Percentiles rank a stretch among this genome's conserved stretches.
phyloP scores from a whole-genome alignment of 2,329 filamentous ascomycete genomes.

The Trichoderma citrinoviride region DNA sequence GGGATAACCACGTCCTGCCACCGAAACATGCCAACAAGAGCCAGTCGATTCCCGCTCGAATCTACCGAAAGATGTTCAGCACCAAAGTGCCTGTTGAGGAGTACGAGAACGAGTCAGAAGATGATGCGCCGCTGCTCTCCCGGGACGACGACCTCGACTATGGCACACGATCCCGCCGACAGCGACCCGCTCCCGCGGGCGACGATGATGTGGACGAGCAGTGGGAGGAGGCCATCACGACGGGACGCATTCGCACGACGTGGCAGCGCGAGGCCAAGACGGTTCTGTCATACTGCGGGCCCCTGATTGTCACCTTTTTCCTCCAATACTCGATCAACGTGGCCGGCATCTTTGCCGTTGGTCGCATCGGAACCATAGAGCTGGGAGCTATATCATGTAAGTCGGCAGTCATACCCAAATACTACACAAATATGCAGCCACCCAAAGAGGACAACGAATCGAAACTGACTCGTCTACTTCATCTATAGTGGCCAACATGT shows the following conservation, averaged over 20 bases:
- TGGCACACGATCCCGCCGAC: slow-evolving; percentile 34
- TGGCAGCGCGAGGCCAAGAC: slow-evolving; percentile 90
- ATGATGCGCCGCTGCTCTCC: slow-evolving; percentile 43
- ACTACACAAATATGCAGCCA: neutral
- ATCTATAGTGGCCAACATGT: slow-evolving; percentile 60
- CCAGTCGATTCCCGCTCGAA: slow-evolving; percentile 36
- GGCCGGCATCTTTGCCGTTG: slow-evolving; percentile 74
- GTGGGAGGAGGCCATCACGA: slow-evolving; percentile 81
- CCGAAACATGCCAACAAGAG: slow-evolving; percentile 51
- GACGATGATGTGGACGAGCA: slow-evolving; percentile 63
- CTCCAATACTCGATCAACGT: slow-evolving; percentile 85
- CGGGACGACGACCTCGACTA: slow-evolving; percentile 14
- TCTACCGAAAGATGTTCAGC: slow-evolving; percentile 54
- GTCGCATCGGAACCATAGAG: slow-evolving; percentile 66
- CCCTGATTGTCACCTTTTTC: slow-evolving; percentile 68
- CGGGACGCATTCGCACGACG: slow-evolving; percentile 80
- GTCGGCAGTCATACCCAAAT: slow-evolving; percentile 20
- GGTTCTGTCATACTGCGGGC: slow-evolving; percentile 66
- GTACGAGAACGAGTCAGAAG: slow-evolving; percentile 44
- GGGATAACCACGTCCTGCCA: slow-evolving; percentile 64
- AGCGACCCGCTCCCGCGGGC: slow-evolving; percentile 36
- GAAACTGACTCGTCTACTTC: neutral
- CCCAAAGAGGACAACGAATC: neutral
- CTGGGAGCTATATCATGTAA: slow-evolving; percentile 45
- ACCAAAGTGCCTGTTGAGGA: slow-evolving; percentile 45